Evolutionary conservation across 345 rosid genomes (phyloP), one percentile per base, ranked within the genome.

Genomic region (Kandelia obovata): DNA sequence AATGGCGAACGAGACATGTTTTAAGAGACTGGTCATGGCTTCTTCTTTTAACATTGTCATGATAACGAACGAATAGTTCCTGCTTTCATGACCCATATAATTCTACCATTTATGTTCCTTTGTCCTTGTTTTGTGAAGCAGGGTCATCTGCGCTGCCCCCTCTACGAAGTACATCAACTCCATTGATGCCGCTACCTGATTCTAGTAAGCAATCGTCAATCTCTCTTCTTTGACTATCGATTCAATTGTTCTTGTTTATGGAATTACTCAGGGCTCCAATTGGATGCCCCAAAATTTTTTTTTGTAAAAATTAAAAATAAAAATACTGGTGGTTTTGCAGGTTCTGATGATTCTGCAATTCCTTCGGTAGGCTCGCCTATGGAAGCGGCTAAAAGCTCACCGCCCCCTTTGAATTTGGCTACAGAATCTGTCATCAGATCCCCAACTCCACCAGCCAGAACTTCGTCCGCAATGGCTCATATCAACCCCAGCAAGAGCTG

Each of bases 141-240:
- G 86, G 58, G 26, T 68, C 80, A 61, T 72, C 84, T 30, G 78
- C 71, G 32, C 70, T 84, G 49, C 86, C 90, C 2, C 92, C 92
- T 52, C 77, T 82, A 52, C 80, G 55, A 62, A 75, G 78, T 77
- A 68, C 71, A 0, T 43, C 72, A 7, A 65, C 56, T 34, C 30
- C 75, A 47, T 78, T 69, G 72, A 77, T 37, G 62, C 34, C 78
- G 28, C 84, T 89, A 35, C 62, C 69, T 62, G 53, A 26, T 67
- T 69, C 85, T 7, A 80, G 84, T 82, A 57, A 73, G 23, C 11
- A 59, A 71, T 21, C 49, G 65, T 67, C 23, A 32, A 46, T 13
- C 5, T 25, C 46, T 70, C 28, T 25, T 51, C 64, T 62, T 55
- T 32, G 47, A 7, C 5, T 27, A 2, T 34, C 56, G 4, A 43